Evolutionary conservation across 2,329 filamentous ascomycete species (phyloP).

Genomic region (Zasmidium angulare): DNA sequence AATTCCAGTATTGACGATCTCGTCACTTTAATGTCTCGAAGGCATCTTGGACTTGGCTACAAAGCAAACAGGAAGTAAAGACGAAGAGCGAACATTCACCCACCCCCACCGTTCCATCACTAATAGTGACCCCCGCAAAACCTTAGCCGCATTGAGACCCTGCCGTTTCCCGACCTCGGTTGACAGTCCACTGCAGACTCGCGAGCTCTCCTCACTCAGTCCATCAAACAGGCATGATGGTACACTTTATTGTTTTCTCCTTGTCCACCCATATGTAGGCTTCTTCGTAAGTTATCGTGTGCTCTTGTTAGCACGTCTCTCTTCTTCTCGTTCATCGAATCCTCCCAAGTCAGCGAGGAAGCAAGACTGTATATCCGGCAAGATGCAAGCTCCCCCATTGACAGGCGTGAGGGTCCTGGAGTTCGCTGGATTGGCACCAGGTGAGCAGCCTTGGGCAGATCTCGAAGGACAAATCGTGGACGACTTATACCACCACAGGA

Average conservation of each 20-base stretch:
- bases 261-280: neutral
- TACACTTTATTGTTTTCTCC: neutral
- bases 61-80: no score
- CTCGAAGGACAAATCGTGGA: neutral
- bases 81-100: no score
- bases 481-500: conserved; percentile 48
- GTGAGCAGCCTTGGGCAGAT: conserved; percentile 34
- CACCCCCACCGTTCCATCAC: no score
- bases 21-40: no score
- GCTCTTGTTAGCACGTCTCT: neutral
- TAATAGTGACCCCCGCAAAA: no score
- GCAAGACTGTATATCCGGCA: neutral
- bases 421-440: conserved; percentile 63
- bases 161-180: neutral
- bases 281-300: neutral
- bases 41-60: no score
- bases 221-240: neutral
- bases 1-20: no score
- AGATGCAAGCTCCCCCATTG: conserved; percentile 47
- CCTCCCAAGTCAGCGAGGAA: no score
- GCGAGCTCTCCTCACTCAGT: neutral
- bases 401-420: conserved; percentile 63
- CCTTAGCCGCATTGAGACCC: no score
- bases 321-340: neutral
- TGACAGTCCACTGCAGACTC: neutral